Percentiles rank a stretch among this genome's conserved stretches.
Conservation (phyloP, 2,329 filamentous ascomycete genomes). For the Colletotrichum somersetense region DNA sequence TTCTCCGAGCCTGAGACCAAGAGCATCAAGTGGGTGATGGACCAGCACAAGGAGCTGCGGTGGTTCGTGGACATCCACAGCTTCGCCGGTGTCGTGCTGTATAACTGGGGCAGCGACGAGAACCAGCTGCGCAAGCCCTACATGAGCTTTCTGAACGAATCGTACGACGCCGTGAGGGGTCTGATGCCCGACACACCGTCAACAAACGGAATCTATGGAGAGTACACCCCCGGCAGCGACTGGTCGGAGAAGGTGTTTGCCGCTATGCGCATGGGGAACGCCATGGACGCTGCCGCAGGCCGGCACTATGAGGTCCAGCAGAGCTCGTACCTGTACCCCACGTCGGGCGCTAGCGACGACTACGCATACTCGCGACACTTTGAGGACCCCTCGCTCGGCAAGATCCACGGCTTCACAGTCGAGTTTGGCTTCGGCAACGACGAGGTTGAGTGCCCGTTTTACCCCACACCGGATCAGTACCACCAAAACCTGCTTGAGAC, state of each 20-base stretch:
- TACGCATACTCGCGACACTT: conserved; percentile 62
- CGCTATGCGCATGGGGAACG: conserved; percentile 51
- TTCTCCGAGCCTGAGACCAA: conserved; percentile 69
- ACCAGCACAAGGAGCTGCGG: conserved; percentile 61
- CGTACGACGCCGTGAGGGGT: conserved; percentile 65
- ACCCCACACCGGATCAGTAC: conserved; percentile 58
- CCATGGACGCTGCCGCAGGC: conserved; percentile 56
- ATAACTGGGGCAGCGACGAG: conserved; percentile 69
- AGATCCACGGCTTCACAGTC: conserved; percentile 58
- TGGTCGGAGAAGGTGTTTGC: conserved; percentile 49
- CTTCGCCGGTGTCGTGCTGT: conserved; percentile 59
- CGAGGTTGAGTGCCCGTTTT: conserved; percentile 56
- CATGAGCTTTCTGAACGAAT: conserved; percentile 66
- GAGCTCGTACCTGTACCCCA: conserved; percentile 59
- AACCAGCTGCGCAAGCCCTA: conserved; percentile 58
- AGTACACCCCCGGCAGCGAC: conserved; percentile 59
- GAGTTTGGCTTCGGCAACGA: conserved; percentile 61
- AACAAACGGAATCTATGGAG: conserved; percentile 54
- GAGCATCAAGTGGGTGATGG: conserved; percentile 65
- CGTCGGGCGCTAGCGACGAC: conserved; percentile 60
- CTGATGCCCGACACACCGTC: conserved; percentile 54
- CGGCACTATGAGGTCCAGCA: conserved; percentile 55
- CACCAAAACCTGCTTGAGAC: conserved; percentile 60
- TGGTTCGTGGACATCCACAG: conserved; percentile 73
- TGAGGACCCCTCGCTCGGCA: conserved; percentile 49